phyloP scores from a whole-genome alignment of 345 rosid genomes.

The Brassica cretica region DNA sequence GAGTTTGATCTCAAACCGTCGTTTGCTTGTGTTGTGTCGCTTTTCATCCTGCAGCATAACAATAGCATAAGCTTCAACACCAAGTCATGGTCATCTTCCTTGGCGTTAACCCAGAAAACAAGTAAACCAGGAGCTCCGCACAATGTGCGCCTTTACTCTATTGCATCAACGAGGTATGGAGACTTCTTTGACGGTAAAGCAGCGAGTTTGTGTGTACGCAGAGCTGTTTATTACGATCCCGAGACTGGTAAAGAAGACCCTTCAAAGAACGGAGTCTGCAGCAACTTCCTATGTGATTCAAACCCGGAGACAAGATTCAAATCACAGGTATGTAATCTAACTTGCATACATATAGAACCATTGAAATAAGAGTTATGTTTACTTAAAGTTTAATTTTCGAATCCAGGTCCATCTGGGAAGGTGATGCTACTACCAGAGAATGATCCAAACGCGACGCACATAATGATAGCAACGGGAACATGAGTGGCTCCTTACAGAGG shows the following conservation, averaged over 20 bases:
- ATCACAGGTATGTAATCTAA: conserved; percentile 36
- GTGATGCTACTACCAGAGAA: conserved; percentile 94
- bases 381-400: no score
- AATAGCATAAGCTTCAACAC: conserved; percentile 53
- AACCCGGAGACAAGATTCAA: conserved; percentile 86
- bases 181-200: conserved; percentile 88
- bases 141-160: conserved; percentile 92
- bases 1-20: background rate
- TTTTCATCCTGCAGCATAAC: conserved; percentile 45
- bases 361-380: no score
- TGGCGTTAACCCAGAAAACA: conserved; percentile 50
- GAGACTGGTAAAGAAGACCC: conserved; percentile 96
- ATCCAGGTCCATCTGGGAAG: conserved; percentile 95
- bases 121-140: conserved; percentile 81
- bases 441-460: conserved; percentile 82
- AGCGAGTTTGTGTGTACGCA: conserved; percentile 88
- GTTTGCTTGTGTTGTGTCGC: background rate
- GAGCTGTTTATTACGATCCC: conserved; percentile 91
- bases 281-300: conserved; percentile 90
- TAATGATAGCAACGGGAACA: conserved; percentile 98
- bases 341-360: no score
- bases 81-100: conserved; percentile 58
- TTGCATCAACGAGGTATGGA: conserved; percentile 93
- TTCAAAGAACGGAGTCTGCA: conserved; percentile 86
- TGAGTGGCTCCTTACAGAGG: conserved; percentile 95